Conservation (phyloP, 257 asterid genomes). For the Fraxinus pennsylvanica region DNA sequence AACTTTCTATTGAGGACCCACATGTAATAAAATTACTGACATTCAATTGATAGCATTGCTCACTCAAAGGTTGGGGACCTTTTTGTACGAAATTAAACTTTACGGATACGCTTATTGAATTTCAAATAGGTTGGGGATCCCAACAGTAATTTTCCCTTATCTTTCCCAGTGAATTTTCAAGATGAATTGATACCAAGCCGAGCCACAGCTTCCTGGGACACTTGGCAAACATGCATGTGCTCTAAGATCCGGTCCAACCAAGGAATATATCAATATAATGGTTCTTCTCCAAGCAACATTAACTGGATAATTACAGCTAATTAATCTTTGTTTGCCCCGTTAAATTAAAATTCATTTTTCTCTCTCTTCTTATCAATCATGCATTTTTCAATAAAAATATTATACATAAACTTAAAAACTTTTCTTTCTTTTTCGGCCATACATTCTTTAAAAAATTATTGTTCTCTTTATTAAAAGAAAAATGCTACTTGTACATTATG, state of each 20-base stretch:
- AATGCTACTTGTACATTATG: no score
- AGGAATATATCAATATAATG: not conserved
- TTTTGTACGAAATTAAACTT: not conserved
- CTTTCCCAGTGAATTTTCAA: not conserved
- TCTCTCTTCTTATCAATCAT: no score
- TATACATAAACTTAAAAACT: no score
- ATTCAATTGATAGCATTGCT: not conserved
- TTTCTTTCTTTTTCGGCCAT: no score
- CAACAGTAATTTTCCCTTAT: not conserved
- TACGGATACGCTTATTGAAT: not conserved
- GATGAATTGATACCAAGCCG: not conserved
- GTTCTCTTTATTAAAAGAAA: no score
- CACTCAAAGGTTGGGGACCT: not conserved
- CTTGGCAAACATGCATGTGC: constrained; percentile 1
- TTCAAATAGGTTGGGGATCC: not conserved
- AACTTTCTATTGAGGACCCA: no score
- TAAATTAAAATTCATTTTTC: no score
- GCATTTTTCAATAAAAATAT: no score
- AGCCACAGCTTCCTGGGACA: not conserved
- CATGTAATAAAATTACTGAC: no score
- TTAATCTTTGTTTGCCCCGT: not conserved
- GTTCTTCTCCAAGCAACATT: not conserved
- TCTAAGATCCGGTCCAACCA: not conserved
- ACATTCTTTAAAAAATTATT: no score
- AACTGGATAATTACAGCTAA: not conserved